Base-by-base conservation (phyloP, 164 flowering plant species). In the Platanus orientalis region DNA sequence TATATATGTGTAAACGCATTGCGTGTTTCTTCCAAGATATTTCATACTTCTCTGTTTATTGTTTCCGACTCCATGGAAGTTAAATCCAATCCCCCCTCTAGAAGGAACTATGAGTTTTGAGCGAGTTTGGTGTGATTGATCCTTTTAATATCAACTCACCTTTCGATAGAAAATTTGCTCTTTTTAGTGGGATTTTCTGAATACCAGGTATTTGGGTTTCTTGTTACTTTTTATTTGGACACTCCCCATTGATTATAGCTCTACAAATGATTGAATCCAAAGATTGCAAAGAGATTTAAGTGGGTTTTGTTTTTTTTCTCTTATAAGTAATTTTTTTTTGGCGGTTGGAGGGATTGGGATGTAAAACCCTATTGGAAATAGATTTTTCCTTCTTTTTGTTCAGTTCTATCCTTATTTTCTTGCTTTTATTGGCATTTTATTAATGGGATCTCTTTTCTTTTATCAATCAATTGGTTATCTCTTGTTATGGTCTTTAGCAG, bases 171-270 rank as follows among this genome's bases (percentile, higher is more conserved):
- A 26, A 23, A 12, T 23, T 45, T 49, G 6, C 50, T 65, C 17
- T 49, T 70, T 48, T 60, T 60, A 34, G 58, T 5, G 4, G 57
- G 49, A 50, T 14, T 19, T 42, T 27, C 34, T 14, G 17, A 54
- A 58, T 44, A 26, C 36, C 45, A 53, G 57, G 72, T 72, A 71
- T 26, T 16, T 53, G 62, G 42, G 63, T 4, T 12, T 51, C 65
- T 23, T 51, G 25, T 7, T 58, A 39, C 26, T 28, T 28, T 21
- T 65, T 49, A 63, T 29, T 52, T n/a, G 24, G 21, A n/a, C 42
- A 25, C 32, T 7, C 54, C n/a, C 23, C 29, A 39, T 58, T 47
- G 59, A 45, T 58, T 63, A 48, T 23, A 27, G 63, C 52, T 54
- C 24, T 21, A 14, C 30, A 29, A 0, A 2, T 58, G 20, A 19